Percentiles rank a stretch among this genome's conserved stretches.
phyloP scores from a whole-genome alignment of 2,329 filamentous ascomycete species.

The Penicillium freii region DNA sequence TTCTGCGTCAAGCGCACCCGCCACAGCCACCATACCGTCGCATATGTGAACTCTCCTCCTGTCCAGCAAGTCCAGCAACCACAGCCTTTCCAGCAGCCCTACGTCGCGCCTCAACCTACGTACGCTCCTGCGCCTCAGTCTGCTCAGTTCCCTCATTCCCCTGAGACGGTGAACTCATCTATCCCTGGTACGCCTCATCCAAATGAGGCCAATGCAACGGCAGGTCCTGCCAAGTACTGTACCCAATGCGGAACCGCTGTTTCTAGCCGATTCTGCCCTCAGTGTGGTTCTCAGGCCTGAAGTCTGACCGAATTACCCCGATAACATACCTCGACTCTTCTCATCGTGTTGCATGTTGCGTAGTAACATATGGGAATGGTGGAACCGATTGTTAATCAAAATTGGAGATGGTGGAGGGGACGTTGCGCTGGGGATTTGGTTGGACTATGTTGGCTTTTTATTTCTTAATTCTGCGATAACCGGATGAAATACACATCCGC shows the following conservation, averaged over 20 bases:
- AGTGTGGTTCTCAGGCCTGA: slow-evolving; percentile 13
- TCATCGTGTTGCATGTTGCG: background rate
- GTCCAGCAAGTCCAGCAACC: slow-evolving; percentile 2
- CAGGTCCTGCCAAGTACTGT: slow-evolving; percentile 12
- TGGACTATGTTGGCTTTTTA: background rate
- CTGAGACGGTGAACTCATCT: slow-evolving; percentile 6
- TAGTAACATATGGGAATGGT: background rate
- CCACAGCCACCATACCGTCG: slow-evolving; percentile 6
- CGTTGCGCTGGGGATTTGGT: background rate
- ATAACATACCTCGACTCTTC: background rate
- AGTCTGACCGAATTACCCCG: no score
- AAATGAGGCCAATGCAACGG: slow-evolving; percentile 10
- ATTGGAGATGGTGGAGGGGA: background rate
- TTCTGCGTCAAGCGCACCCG: slow-evolving; percentile 21
- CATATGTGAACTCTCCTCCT: slow-evolving; percentile 7
- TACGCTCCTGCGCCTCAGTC: no score
- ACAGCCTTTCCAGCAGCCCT: slow-evolving; percentile 1
- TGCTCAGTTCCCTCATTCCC: slow-evolving; percentile 9
- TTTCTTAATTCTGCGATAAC: background rate
- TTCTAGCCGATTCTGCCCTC: slow-evolving; percentile 15
- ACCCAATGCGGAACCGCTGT: slow-evolving; percentile 12
- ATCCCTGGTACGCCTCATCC: slow-evolving; percentile 11
- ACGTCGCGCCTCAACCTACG: slow-evolving; percentile 9
- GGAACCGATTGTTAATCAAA: background rate
- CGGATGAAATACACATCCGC: background rate